Conservation (phyloP, 345 rosid species). For the Reutealis trisperma region DNA sequence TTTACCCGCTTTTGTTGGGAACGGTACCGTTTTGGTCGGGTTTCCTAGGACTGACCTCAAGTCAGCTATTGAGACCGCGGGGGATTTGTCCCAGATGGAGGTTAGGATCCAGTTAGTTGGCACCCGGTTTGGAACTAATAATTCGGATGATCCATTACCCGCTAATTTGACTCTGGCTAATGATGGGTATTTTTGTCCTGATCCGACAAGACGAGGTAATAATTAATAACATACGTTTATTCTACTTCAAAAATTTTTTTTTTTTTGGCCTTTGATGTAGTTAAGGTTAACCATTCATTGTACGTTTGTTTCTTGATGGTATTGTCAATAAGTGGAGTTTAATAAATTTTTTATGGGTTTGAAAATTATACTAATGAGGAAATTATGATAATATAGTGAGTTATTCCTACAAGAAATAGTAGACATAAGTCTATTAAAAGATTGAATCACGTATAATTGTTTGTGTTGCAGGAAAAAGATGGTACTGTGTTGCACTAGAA, state of each 20-base stretch:
- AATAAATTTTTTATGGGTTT: too few relatives aligned
- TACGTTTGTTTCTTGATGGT: too few relatives aligned
- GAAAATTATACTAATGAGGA: too few relatives aligned
- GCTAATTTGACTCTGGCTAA: slow-evolving; percentile 37
- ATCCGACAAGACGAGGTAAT: slow-evolving; percentile 8
- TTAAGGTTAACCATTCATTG: too few relatives aligned
- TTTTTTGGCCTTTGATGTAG: slow-evolving; percentile 1
- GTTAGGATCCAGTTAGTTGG: slow-evolving; percentile 41
- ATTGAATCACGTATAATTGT: too few relatives aligned
- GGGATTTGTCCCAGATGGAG: slow-evolving; percentile 37
- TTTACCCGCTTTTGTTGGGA: slow-evolving; percentile 50
- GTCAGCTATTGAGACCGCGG: slow-evolving; percentile 54
- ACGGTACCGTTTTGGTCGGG: slow-evolving; percentile 47
- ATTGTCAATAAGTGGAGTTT: too few relatives aligned
- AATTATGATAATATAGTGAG: too few relatives aligned
- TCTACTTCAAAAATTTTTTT: background rate
- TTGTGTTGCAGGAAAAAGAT: too few relatives aligned
- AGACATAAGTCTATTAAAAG: too few relatives aligned
- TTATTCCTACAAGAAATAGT: too few relatives aligned
- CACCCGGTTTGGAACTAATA: slow-evolving; percentile 38
- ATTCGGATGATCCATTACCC: slow-evolving; percentile 38
- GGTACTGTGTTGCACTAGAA: too few relatives aligned
- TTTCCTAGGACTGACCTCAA: slow-evolving; percentile 43
- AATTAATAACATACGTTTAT: background rate
- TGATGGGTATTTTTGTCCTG: slow-evolving; percentile 50